A percentile compares a stretch with the other conserved stretches of the same genome.
Conservation (phyloP, 495 filamentous ascomycete genomes). For the Penicillium goetzii region DNA sequence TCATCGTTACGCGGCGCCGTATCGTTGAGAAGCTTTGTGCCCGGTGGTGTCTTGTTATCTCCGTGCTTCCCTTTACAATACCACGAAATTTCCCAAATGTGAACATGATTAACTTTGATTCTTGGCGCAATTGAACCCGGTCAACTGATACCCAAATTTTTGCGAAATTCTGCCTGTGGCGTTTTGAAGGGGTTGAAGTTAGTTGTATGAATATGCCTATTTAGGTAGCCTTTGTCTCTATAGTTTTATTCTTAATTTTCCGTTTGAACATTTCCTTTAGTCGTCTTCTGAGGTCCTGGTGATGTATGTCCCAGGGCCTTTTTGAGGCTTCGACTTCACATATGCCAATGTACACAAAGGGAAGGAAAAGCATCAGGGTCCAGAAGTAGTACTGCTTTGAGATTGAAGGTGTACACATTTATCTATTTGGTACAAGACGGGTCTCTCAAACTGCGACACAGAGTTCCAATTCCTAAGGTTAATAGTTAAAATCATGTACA, state of each 20-base stretch:
- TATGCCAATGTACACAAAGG: not conserved
- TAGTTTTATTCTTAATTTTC: not conserved
- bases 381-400: not conserved
- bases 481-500: conserved; percentile 3
- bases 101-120: not conserved
- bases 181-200: not conserved
- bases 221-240: not conserved
- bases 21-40: not conserved
- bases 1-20: not conserved
- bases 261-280: not conserved
- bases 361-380: not conserved
- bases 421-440: not conserved
- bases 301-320: not conserved
- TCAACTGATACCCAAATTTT: not conserved
- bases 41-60: not conserved
- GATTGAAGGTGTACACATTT: not conserved
- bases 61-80: not conserved
- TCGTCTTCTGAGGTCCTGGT: not conserved
- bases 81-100: not conserved
- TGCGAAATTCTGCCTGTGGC: not conserved
- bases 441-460: not conserved
- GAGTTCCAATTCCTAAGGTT: too few relatives aligned
- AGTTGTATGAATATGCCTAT: not conserved
- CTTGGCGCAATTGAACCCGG: not conserved
- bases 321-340: not conserved